These are phyloP conservation scores for Diaporthe vaccinii DNA, from an alignment of 2,329 filamentous ascomycete species.

Conservation along the genomic window DNA sequence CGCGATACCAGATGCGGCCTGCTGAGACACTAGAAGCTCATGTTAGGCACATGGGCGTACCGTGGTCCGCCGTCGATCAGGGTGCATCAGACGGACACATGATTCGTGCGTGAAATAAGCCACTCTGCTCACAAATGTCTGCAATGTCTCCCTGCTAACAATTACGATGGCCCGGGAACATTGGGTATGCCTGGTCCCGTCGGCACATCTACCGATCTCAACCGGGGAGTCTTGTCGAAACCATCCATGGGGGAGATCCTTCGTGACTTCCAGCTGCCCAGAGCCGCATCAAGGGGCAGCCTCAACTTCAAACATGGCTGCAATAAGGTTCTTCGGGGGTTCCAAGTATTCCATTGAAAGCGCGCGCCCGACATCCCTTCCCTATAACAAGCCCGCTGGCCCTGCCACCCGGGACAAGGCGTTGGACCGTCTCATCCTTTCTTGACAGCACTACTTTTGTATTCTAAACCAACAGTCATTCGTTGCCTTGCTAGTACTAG, in stretches of 20 bases:
- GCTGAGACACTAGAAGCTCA: constrained; percentile 26
- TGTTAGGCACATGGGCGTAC: constrained; percentile 1
- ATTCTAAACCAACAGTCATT: not conserved
- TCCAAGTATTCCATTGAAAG: too few species aligned
- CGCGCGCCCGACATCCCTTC: constrained; percentile 19
- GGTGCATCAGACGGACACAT: constrained; percentile 26
- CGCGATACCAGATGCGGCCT: constrained; percentile 20
- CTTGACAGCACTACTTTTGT: constrained; percentile 24
- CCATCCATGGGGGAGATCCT: constrained; percentile 3
- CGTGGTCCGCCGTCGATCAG: constrained; percentile 26
- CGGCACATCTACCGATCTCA: constrained; percentile 17
- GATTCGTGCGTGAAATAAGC: constrained; percentile 30
- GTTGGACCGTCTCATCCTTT: constrained; percentile 17
- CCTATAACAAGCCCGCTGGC: constrained; percentile 32
- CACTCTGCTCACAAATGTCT: not conserved
- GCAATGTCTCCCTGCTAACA: constrained; percentile 9
- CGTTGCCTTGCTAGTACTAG: constrained; percentile 27
- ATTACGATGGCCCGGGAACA: constrained; percentile 12
- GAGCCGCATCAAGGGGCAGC: constrained; percentile 20
- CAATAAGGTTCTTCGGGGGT: constrained; percentile 9
- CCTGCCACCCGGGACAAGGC: not conserved
- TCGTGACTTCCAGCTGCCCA: constrained; percentile 11
- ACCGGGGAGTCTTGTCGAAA: constrained; percentile 9
- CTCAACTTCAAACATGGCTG: constrained; percentile 35
- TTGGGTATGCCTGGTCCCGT: not conserved